These are phyloP conservation scores for Barnettozyma californica DNA, from an alignment of 805 yeast genomes.

Conservation along the genomic window DNA sequence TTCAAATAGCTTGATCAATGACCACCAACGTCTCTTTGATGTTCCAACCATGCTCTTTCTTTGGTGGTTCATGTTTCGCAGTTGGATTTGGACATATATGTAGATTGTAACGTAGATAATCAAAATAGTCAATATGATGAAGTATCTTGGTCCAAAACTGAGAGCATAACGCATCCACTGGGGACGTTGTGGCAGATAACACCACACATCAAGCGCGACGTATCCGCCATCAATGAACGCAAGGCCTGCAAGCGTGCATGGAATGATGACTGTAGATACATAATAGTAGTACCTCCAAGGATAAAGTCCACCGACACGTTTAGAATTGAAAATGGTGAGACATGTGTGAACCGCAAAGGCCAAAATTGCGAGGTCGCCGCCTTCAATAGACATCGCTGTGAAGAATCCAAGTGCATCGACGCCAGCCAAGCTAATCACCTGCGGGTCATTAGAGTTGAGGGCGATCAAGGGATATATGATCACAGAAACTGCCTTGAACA, in stretches of 20 bases:
- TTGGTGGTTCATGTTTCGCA: slow-evolving; percentile 18
- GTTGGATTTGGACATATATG: slow-evolving; percentile 59
- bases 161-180: slow-evolving; percentile 71
- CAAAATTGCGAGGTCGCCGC: slow-evolving; percentile 79
- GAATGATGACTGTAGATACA: slow-evolving; percentile 50
- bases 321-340: slow-evolving; percentile 63
- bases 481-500: slow-evolving; percentile 64
- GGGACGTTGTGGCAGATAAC: slow-evolving; percentile 67
- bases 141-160: slow-evolving; percentile 79
- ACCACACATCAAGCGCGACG: slow-evolving; percentile 63
- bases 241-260: slow-evolving; percentile 62
- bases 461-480: slow-evolving; percentile 65
- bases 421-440: slow-evolving; percentile 6
- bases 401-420: slow-evolving; percentile 53
- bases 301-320: slow-evolving; percentile 65
- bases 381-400: slow-evolving; percentile 75
- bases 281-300: slow-evolving; percentile 53
- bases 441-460: slow-evolving; percentile 36
- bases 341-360: slow-evolving; percentile 82
- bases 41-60: slow-evolving; percentile 1
- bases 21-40: slow-evolving; percentile 5
- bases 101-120: slow-evolving; percentile 67
- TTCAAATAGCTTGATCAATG: slow-evolving; percentile 1
- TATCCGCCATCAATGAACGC: slow-evolving; percentile 63
- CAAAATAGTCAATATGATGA: slow-evolving; percentile 57